Base-by-base conservation (phyloP, 768 basidiomycete species). In the Naganishia vishniacii region DNA sequence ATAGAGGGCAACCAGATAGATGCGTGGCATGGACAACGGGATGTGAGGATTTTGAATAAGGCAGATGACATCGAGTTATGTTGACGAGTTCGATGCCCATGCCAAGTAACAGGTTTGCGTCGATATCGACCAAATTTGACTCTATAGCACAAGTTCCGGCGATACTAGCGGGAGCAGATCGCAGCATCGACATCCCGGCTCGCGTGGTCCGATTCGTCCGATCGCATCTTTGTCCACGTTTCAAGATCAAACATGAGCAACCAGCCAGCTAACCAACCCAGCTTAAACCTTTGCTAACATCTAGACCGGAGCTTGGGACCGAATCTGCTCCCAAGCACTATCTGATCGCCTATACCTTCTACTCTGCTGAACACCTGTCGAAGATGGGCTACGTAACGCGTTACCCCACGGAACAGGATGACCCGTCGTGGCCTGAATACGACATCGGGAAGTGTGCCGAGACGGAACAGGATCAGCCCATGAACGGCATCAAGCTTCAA, bases 331-430 rank as follows among this genome's bases (percentile, higher is more conserved):
- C n/a, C n/a, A n/a, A n/a, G n/a, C n/a, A n/a, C n/a, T n/a, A n/a
- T n/a, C n/a, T n/a, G n/a, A n/a, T n/a, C n/a, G n/a, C n/a, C n/a
- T n/a, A n/a, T n/a, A n/a, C n/a, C n/a, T n/a, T n/a, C n/a, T n/a
- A n/a, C n/a, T n/a, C n/a, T n/a, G n/a, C n/a, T n/a, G n/a, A n/a
- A n/a, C n/a, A n/a, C n/a, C n/a, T n/a, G n/a, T n/a, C n/a, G n/a
- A n/a, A n/a, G n/a, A 63, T 63, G 62, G 44, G 62, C 37, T 63
- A 63, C 49, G 48, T 53, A 25, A 63, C 62, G 6, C 32, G 62
- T 25, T 63, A 63, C 44, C 62, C 62, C 26, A 63, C 48, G 12
- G 41, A 56, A 51, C 62, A 48, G 15, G 62, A 63, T 44, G 49
- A 51, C 53, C 53, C 37, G 28, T 46, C 49, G 40, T 63, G 48